These are phyloP conservation scores for Lavandula angustifolia DNA, from an alignment of 257 asterid genomes.

Conservation along the genomic window DNA sequence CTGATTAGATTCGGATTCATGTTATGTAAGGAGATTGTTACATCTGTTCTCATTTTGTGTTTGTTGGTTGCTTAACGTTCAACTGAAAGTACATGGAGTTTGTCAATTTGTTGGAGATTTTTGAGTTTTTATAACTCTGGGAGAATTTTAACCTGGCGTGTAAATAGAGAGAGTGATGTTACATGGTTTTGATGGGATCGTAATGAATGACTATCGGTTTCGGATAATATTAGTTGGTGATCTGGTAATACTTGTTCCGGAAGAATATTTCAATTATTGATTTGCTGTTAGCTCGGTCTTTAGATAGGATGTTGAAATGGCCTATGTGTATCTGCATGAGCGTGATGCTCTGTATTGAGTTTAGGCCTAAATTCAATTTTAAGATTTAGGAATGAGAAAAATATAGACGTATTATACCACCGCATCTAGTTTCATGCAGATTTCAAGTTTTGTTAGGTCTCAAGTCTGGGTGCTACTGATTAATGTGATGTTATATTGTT, in stretches of 20 bases:
- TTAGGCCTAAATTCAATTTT: not conserved
- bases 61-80: slow-evolving; percentile 30
- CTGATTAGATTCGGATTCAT: not conserved
- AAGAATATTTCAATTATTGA: not conserved
- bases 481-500: not conserved
- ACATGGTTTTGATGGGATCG: not conserved
- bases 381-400: not conserved
- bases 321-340: slow-evolving; percentile 4
- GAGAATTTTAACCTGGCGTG: not conserved
- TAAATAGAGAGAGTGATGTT: not conserved
- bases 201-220: slow-evolving; percentile 13
- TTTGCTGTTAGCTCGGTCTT: slow-evolving; percentile 1
- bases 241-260: slow-evolving; percentile 22
- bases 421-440: not conserved
- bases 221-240: slow-evolving; percentile 16
- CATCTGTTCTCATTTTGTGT: not conserved
- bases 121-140: slow-evolving; percentile 1
- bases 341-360: not conserved
- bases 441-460: not conserved
- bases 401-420: slow-evolving; percentile 3
- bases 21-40: not conserved
- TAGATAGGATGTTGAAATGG: slow-evolving; percentile 8
- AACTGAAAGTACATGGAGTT: slow-evolving; percentile 20
- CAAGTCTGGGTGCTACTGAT: not conserved
- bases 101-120: not conserved